A percentile compares a stretch with the other conserved stretches of the same genome.
Conservation (phyloP, 2,329 filamentous ascomycete genomes). For the Biscogniauxia marginata region DNA sequence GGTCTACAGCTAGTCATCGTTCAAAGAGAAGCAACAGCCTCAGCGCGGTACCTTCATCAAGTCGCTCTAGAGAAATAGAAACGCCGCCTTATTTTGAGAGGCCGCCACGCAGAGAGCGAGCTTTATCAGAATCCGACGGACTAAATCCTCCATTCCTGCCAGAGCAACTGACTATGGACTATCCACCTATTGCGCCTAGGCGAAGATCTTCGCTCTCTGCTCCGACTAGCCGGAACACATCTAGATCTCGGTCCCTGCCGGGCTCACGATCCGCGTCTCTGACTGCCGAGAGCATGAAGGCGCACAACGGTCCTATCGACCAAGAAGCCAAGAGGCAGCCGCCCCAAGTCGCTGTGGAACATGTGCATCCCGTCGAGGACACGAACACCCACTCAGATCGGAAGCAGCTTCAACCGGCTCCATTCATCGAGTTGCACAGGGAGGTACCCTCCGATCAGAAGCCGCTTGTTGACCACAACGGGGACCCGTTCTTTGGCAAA, state of each 20-base stretch:
- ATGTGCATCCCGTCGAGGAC: conserved; percentile 27
- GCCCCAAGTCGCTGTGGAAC: conserved; percentile 30
- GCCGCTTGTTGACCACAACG: conserved; percentile 49
- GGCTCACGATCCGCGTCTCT: conserved; percentile 45
- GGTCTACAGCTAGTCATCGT: conserved; percentile 59
- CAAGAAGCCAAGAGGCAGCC: conserved; percentile 27
- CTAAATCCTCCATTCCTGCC: conserved; percentile 32
- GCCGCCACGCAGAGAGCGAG: conserved; percentile 39
- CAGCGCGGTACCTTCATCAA: conserved; percentile 45
- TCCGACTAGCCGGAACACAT: conserved; percentile 55
- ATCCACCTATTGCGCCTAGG: conserved; percentile 54
- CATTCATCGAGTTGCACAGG: conserved; percentile 37
- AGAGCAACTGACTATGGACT: conserved; percentile 59
- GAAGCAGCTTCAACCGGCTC: conserved; percentile 30
- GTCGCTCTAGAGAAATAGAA: conserved; percentile 43
- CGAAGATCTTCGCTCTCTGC: conserved; percentile 62
- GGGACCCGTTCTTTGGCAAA: conserved; percentile 53
- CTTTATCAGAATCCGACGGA: conserved; percentile 48
- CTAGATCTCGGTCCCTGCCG: conserved; percentile 21
- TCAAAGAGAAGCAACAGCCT: conserved; percentile 55
- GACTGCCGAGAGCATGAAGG: conserved; percentile 56
- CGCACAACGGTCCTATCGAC: conserved; percentile 47
- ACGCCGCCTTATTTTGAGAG: conserved; percentile 43
- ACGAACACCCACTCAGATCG: conserved; percentile 25
- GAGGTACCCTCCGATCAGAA: conserved; percentile 30